Evolutionary conservation across 2,329 filamentous ascomycete species (phyloP).

Genomic region (Fusarium illudens): DNA sequence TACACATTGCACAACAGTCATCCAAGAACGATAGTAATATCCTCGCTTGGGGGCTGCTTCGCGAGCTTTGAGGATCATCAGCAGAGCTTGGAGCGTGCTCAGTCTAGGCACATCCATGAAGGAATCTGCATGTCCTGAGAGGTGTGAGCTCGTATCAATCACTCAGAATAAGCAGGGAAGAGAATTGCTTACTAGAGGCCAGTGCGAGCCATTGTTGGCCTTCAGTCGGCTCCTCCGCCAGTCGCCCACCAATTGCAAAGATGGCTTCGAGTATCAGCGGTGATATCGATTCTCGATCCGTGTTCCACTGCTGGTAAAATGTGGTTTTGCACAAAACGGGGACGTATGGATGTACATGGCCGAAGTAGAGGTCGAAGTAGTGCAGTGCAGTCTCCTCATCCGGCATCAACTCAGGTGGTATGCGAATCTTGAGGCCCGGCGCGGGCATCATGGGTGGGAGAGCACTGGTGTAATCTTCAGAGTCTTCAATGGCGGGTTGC

Average conservation of each 20-base stretch:
- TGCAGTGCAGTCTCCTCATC: constrained; percentile 81
- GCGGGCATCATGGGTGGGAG: constrained; percentile 74
- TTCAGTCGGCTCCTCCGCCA: constrained; percentile 83
- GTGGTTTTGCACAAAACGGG: constrained; percentile 84
- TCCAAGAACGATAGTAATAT: constrained; percentile 98
- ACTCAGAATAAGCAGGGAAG: background rate
- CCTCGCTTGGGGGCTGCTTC: constrained; percentile 92
- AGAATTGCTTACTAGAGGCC: constrained; percentile 71
- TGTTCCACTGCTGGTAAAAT: constrained; percentile 91
- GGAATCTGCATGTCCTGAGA: constrained; percentile 82
- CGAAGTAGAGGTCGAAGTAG: constrained; percentile 92
- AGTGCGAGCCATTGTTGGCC: constrained; percentile 93
- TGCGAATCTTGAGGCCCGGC: constrained; percentile 81
- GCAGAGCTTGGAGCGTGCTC: constrained; percentile 88
- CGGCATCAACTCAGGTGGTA: constrained; percentile 93
- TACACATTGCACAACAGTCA: constrained; percentile 89
- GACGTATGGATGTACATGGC: constrained; percentile 89
- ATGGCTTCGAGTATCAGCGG: constrained; percentile 89
- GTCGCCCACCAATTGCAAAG: constrained; percentile 85
- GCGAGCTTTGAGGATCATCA: constrained; percentile 88
- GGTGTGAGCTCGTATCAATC: constrained; percentile 28
- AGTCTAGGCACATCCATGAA: constrained; percentile 92
- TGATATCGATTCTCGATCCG: constrained; percentile 83
- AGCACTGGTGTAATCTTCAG: constrained; percentile 75
- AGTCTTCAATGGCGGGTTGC: constrained; percentile 72